phyloP scores from a whole-genome alignment of 441 rosid species.

The Lepidium campestre region DNA sequence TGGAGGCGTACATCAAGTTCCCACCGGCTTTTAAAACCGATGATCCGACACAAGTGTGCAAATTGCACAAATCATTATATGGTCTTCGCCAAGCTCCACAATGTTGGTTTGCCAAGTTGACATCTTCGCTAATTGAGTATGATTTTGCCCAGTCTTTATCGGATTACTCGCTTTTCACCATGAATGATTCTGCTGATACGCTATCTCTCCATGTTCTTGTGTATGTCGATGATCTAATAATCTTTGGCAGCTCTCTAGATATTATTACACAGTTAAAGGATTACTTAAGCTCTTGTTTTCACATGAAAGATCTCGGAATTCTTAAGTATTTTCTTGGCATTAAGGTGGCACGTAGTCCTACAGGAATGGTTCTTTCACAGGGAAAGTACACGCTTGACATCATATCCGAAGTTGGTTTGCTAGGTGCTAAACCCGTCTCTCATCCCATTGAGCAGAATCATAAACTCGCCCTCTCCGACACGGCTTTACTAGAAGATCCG shows the following conservation, averaged over 20 bases:
- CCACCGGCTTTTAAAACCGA: too few species aligned
- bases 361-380: not conserved
- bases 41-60: too few species aligned
- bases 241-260: accelerated
- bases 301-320: not conserved
- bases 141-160: too few species aligned
- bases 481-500: not conserved
- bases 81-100: too few species aligned
- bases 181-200: too few species aligned
- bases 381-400: not conserved
- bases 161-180: too few species aligned
- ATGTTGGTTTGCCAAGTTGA: too few species aligned
- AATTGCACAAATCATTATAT: too few species aligned
- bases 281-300: not conserved
- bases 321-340: not conserved
- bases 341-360: not conserved
- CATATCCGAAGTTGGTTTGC: not conserved
- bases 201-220: not conserved
- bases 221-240: not conserved
- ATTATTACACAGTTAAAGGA: accelerated
- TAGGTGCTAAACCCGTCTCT: not conserved
- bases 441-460: not conserved
- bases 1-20: too few species aligned
- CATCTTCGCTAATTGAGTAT: too few species aligned
- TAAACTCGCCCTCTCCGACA: not conserved